These are phyloP conservation scores for Pisolithus thermaeus DNA, from an alignment of 1,284 basidiomycete genomes.

Conservation along the genomic window DNA sequence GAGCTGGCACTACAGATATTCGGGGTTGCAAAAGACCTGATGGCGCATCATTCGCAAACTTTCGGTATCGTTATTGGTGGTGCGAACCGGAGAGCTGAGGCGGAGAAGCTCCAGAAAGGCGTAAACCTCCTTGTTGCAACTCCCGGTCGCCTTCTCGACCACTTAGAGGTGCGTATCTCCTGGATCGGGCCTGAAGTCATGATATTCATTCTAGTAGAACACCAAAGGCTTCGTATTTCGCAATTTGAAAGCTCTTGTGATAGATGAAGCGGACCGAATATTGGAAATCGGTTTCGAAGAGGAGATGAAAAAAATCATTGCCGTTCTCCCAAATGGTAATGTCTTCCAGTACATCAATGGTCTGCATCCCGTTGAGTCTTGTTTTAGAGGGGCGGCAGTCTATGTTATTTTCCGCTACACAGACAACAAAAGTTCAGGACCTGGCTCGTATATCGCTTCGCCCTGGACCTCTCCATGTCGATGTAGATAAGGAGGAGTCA, in stretches of 20 bases:
- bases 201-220: conserved; percentile 48
- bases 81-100: conserved; percentile 92
- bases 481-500: conserved; percentile 86
- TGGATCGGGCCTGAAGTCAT: neutral
- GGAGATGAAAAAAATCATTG: conserved; percentile 97
- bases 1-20: conserved; percentile 98
- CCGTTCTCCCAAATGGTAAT: conserved; percentile 80
- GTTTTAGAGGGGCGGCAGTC: conserved; percentile 83
- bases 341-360: neutral
- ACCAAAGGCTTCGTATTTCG: conserved; percentile 96
- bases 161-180: conserved; percentile 69
- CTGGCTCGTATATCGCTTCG: conserved; percentile 95
- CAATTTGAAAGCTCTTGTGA: conserved; percentile 92
- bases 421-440: conserved; percentile 98
- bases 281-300: conserved; percentile 99
- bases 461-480: conserved; percentile 94
- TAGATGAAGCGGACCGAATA: conserved; percentile 98
- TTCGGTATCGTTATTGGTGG: conserved; percentile 98
- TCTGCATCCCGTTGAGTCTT: conserved; percentile 1
- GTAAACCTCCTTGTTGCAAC: conserved; percentile 96
- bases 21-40: conserved; percentile 94
- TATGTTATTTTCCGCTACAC: conserved; percentile 98
- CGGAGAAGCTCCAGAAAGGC: conserved; percentile 92
- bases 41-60: conserved; percentile 94
- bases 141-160: conserved; percentile 90